phyloP scores from a whole-genome alignment of 2,329 filamentous ascomycete species.

The Pyrenochaeta sp. region DNA sequence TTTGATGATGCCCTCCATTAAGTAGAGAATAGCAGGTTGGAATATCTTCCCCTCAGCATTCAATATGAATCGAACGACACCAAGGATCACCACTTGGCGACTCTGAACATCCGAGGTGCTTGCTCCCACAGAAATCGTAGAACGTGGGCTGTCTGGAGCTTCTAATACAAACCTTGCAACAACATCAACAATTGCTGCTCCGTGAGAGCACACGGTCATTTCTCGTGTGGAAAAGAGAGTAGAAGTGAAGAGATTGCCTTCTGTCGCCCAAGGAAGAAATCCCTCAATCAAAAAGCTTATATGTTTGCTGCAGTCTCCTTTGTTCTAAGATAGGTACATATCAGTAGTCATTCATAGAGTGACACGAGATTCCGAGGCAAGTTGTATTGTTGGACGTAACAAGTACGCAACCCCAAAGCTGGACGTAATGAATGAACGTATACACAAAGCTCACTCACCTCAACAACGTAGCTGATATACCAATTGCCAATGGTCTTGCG shows the following conservation, averaged over 20 bases:
- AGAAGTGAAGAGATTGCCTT: slow-evolving; percentile 55
- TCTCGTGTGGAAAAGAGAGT: slow-evolving; percentile 44
- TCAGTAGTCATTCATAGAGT: background rate
- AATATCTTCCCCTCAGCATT: slow-evolving; percentile 49
- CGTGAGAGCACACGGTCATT: slow-evolving; percentile 50
- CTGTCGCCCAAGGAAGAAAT: slow-evolving; percentile 58
- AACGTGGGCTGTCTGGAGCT: slow-evolving; percentile 5
- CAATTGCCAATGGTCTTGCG: slow-evolving; percentile 57
- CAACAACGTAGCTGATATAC: slow-evolving; percentile 48
- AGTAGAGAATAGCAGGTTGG: slow-evolving; percentile 52
- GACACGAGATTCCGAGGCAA: background rate
- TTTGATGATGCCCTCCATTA: slow-evolving; percentile 53
- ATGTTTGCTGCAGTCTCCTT: slow-evolving; percentile 12
- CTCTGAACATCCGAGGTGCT: slow-evolving; percentile 6
- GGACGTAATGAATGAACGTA: background rate
- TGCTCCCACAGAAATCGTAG: background rate
- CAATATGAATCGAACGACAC: slow-evolving; percentile 48
- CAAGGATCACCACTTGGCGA: slow-evolving; percentile 32
- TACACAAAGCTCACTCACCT: slow-evolving; percentile 14
- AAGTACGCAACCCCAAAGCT: background rate
- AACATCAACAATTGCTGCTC: slow-evolving; percentile 48
- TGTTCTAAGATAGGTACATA: background rate
- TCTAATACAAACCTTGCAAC: slow-evolving; percentile 41
- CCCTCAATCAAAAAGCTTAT: slow-evolving; percentile 48
- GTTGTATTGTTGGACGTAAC: background rate